Percentiles rank a stretch among this genome's conserved stretches.
Conservation (phyloP, 2,329 filamentous ascomycete species). For the Rosellinia necatrix region DNA sequence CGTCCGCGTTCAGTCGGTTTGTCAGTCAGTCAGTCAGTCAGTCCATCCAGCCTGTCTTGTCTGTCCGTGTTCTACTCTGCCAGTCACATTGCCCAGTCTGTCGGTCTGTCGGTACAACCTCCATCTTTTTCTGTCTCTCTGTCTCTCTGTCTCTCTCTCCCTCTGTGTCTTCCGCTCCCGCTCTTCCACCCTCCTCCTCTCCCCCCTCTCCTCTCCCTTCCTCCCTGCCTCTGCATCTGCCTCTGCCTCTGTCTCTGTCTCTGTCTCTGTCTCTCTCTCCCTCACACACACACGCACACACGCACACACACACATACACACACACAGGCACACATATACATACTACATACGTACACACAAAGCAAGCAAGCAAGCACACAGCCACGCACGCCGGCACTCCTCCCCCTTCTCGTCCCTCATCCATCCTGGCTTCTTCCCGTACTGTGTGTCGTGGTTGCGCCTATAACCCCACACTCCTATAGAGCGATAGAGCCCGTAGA, state of each 20-base stretch:
- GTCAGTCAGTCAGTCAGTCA: conserved; percentile 1
- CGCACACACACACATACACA: background rate
- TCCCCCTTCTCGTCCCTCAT: background rate
- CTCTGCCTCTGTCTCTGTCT: conserved; percentile 7
- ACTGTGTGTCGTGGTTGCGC: conserved; percentile 23
- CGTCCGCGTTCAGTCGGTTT: background rate
- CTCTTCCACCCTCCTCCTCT: too few species aligned
- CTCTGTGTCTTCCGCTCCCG: too few species aligned
- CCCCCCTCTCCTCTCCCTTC: too few species aligned
- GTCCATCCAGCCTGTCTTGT: background rate
- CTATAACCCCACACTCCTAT: conserved; percentile 30
- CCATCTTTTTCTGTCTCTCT: too few species aligned
- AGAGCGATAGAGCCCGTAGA: conserved; percentile 26
- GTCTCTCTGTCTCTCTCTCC: too few species aligned
- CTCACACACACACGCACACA: background rate
- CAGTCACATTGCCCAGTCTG: background rate
- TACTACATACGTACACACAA: background rate
- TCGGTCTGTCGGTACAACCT: background rate
- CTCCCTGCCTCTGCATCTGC: too few species aligned
- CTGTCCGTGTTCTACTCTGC: too few species aligned
- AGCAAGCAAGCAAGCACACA: too few species aligned
- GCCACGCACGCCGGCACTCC: background rate
- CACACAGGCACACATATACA: conserved; percentile 25
- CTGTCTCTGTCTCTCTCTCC: background rate
- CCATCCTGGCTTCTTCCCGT: conserved; percentile 21